These are phyloP conservation scores for Fistulina hepatica DNA, from an alignment of 1,284 basidiomycete species.

Conservation along the genomic window DNA sequence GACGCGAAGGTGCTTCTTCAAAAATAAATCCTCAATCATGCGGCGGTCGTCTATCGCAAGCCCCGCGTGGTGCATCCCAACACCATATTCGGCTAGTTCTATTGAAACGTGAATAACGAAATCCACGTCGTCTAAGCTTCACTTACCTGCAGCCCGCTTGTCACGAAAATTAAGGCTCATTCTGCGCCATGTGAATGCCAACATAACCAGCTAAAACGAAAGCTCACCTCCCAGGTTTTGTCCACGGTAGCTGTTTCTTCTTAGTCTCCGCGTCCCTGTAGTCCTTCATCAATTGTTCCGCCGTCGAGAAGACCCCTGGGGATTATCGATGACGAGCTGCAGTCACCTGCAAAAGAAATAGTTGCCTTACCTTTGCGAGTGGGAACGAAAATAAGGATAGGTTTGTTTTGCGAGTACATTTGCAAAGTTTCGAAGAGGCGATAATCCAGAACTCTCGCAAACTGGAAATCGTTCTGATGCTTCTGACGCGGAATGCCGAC, in stretches of 20 bases:
- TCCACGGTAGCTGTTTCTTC: conserved; percentile 54
- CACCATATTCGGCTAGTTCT: conserved; percentile 55
- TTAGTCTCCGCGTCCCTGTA: conserved; percentile 47
- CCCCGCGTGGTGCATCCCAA: conserved; percentile 85
- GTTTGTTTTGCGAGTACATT: conserved; percentile 62
- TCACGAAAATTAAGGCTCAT: conserved; percentile 47
- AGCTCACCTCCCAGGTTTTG: conserved; percentile 37
- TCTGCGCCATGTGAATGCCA: conserved; percentile 23
- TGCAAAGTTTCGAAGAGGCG: conserved; percentile 65
- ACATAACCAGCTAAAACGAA: not conserved
- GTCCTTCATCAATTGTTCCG: conserved; percentile 63
- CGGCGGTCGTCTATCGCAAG: conserved; percentile 63
- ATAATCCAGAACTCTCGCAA: conserved; percentile 62
- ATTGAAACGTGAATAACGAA: conserved; percentile 4
- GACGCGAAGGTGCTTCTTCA: conserved; percentile 53
- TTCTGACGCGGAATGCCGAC: conserved; percentile 49
- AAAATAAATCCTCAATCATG: conserved; percentile 59
- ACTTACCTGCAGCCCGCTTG: conserved; percentile 47
- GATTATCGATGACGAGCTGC: conserved; percentile 1
- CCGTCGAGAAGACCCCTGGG: conserved; percentile 58
- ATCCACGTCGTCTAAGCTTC: not conserved
- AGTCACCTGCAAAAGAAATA: conserved; percentile 3
- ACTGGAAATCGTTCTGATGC: conserved; percentile 71
- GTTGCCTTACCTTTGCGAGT: conserved; percentile 83
- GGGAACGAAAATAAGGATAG: conserved; percentile 76